These are phyloP conservation scores for Baorangia bicolor DNA, from an alignment of 768 basidiomycete genomes.

Conservation along the genomic window DNA sequence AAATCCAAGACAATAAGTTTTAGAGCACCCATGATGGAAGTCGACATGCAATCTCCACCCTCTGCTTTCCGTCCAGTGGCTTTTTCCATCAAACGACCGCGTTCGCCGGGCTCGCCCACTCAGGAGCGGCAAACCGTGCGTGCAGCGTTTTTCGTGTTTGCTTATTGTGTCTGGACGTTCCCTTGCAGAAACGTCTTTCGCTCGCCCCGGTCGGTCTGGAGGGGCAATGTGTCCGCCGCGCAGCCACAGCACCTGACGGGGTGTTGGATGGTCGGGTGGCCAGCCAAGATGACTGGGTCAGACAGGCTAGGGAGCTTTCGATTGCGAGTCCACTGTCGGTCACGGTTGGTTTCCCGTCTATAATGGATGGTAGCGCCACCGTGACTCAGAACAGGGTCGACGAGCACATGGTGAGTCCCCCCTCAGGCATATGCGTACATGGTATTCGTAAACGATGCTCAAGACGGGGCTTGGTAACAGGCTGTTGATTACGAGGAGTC, in stretches of 20 bases:
- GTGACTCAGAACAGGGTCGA: conserved; percentile 32
- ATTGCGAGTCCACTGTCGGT: conserved; percentile 38
- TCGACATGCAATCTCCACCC: conserved; percentile 50
- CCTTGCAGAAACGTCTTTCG: conserved; percentile 57
- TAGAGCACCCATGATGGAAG: conserved; percentile 44
- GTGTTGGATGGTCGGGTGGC: conserved; percentile 32
- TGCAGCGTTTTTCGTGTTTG: background rate
- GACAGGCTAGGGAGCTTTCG: conserved; percentile 63
- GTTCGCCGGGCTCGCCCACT: conserved; percentile 52
- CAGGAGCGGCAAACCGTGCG: conserved; percentile 58
- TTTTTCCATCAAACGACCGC: conserved; percentile 51
- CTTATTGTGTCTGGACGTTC: background rate
- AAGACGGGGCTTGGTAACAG: conserved; percentile 10
- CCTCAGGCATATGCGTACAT: background rate
- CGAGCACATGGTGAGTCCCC: conserved; percentile 44
- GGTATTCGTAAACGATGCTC: conserved; percentile 2
- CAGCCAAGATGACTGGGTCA: conserved; percentile 72
- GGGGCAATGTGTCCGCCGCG: conserved; percentile 29
- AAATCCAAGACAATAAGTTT: background rate
- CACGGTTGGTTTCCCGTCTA: conserved; percentile 12
- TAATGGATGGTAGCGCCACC: background rate
- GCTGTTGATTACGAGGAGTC: conserved; percentile 26
- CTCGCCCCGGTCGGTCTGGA: conserved; percentile 36
- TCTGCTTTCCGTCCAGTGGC: conserved; percentile 38
- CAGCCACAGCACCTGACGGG: conserved; percentile 25